Evolutionary conservation across 2,329 filamentous ascomycete species (phyloP).

Genomic region (Lachnellula occidentalis): DNA sequence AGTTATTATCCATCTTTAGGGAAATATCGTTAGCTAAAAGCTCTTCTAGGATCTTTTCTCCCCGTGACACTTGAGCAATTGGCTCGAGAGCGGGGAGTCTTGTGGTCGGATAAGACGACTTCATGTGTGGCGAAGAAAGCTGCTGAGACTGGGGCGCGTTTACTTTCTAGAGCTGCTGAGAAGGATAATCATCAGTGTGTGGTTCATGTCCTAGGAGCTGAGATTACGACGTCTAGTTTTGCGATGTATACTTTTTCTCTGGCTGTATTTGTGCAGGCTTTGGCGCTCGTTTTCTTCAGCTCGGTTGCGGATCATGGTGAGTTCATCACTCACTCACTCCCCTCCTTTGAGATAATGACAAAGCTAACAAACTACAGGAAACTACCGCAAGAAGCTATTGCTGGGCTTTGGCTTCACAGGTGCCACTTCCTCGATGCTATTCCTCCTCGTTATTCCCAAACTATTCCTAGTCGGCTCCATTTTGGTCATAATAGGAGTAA

Average conservation of each 20-base stretch:
- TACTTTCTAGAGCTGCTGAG: conserved; percentile 21
- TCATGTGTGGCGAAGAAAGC: conserved; percentile 56
- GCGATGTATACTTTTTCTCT: conserved; percentile 97
- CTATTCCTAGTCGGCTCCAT: conserved; percentile 75
- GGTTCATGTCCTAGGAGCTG: conserved; percentile 70
- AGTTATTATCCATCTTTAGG: conserved; percentile 28
- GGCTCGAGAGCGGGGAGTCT: conserved; percentile 81
- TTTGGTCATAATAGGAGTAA: conserved; percentile 83
- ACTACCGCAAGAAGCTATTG: conserved; percentile 81
- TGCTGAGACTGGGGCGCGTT: conserved; percentile 8
- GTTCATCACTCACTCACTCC: not conserved
- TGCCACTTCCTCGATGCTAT: conserved; percentile 77
- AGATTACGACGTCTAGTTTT: conserved; percentile 93
- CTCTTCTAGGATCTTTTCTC: conserved; percentile 71
- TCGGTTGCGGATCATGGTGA: conserved; percentile 85
- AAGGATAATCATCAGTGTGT: conserved; percentile 51
- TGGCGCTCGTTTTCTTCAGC: conserved; percentile 92
- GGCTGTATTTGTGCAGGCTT: conserved; percentile 79
- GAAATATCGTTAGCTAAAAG: not conserved
- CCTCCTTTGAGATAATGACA: not conserved
- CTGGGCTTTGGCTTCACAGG: conserved; percentile 79
- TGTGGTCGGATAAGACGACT: conserved; percentile 68
- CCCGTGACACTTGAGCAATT: conserved; percentile 90
- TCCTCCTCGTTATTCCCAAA: conserved; percentile 68
- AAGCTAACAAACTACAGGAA: conserved; percentile 29